Evolutionary conservation across 805 yeast species (phyloP), one percentile per base, ranked within the genome.

Genomic region (Metschnikowia sp.): DNA sequence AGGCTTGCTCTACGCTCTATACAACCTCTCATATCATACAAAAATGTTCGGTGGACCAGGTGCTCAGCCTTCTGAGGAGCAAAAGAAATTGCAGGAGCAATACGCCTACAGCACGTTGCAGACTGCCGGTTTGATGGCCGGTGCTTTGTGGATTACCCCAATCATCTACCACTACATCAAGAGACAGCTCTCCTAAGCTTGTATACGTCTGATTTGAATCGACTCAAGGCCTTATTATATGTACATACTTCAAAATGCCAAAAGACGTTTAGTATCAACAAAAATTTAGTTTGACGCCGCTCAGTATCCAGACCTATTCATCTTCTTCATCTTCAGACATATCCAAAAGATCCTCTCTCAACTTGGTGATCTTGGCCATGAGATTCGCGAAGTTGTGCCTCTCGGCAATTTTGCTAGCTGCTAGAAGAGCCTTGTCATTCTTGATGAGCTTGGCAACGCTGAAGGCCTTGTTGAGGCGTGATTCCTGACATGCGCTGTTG

Each of bases 351-450:
- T 60, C 66, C 45, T 72, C 75, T 49, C 76, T 60, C 28, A 72
- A 59, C 52, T 63, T 63, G 28, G 65, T 66, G 45, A 73, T 68
- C 50, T 69, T 69, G 34, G 51, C 57, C 8, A 73, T 72, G 49
- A 73, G 63, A 35, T 64, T 68, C 12, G 57, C 47, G 42, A 63
- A 70, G 47, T 65, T 71, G 54, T 69, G 65, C 49, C 96, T 77
- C 59, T 87, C 87, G 0, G 96, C 89, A 45, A 92, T 87, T 65
- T 86, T 86, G 11, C 80, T 72, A 1, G 97, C 96, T 0, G 97
- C 97, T 46, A 76, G 77, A 52, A 91, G 69, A 3, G 96, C 95
- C 55, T 85, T 82, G 51, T 86, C 92, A 54, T 82, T 85, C 55
- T 82, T 80, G 56, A 92, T 72, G 58, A 86, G 81, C 50, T 74